Evolutionary conservation across 2,329 filamentous ascomycete genomes (phyloP), one percentile per base, ranked within the genome.

Genomic region (Sclerotinia minor): DNA sequence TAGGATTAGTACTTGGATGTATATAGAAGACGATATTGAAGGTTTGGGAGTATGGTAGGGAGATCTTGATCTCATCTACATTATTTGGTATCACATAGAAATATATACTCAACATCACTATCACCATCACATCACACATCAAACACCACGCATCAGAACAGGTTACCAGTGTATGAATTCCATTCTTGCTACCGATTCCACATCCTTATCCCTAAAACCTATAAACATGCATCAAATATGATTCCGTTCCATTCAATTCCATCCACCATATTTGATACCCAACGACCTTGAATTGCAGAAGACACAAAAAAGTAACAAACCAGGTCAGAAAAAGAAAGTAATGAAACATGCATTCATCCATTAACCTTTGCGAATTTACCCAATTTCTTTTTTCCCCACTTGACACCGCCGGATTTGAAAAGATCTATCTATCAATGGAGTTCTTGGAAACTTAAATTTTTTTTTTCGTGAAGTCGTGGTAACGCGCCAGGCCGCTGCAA

Each of bases 361-460:
- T 64, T 59, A 58, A 53, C 61, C 67, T 45, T 64, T 41, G 50
- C 44, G 66, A 68, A 66, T 65, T 68, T 59, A 66, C 67, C 67
- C 67, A 68, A 66, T 66, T 45, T 67, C 67, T 65, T 65, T 68
- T 66, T n/a, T 38, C 38, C 59, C 67, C 61, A 58, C 61, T 66
- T 67, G 64, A 70, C 68, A 71, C 70, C 70, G 45, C 55, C 64
- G 50, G 57, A 65, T 64, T 65, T 57, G 47, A 38, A 53, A 70
- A 69, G 57, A 54, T 60, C 55, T 61, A 64, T 69, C 59, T 67
- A 67, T 65, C 52, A 65, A 60, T 50, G 54, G 41, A 52, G 35
- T 59, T 65, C 47, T 55, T 61, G 50, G 50, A 38, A 50, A 57
- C 29, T 49, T 59, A n/a, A n/a, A 7, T 29, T 65, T 65, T 68